These are phyloP conservation scores for Colletotrichum sp. DNA, from an alignment of 2,329 filamentous ascomycete genomes.

Conservation along the genomic window DNA sequence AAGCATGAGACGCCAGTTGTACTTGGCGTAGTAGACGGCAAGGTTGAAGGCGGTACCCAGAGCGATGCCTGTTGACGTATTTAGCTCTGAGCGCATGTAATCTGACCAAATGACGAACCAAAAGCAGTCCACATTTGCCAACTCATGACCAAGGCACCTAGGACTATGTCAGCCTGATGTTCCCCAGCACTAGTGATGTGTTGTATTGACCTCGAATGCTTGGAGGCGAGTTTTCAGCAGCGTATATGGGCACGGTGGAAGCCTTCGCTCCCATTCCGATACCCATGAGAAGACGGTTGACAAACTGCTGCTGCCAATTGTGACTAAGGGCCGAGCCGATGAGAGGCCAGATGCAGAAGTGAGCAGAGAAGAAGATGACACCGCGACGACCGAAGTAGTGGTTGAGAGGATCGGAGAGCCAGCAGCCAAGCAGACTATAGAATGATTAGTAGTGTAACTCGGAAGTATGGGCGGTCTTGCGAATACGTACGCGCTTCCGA, in stretches of 20 bases:
- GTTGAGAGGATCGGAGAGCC: constrained; percentile 71
- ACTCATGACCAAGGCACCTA: constrained; percentile 34
- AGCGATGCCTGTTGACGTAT: constrained; percentile 43
- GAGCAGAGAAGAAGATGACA: constrained; percentile 70
- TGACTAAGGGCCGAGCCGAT: constrained; percentile 70
- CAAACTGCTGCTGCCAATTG: constrained; percentile 70
- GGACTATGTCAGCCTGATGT: constrained; percentile 1
- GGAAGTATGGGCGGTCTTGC: background rate
- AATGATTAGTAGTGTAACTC: constrained; percentile 4
- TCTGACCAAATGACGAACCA: background rate
- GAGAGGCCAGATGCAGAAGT: constrained; percentile 63
- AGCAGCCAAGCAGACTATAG: constrained; percentile 58
- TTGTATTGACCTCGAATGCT: constrained; percentile 60
- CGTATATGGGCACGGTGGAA: constrained; percentile 73
- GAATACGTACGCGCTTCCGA: constrained; percentile 44
- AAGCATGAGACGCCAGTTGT: constrained; percentile 44
- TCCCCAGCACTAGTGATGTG: too few relatives aligned
- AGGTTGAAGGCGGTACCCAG: constrained; percentile 64
- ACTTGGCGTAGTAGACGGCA: constrained; percentile 33
- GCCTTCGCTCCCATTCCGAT: constrained; percentile 73
- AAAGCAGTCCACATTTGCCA: constrained; percentile 64
- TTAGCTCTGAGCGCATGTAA: background rate
- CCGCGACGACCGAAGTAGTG: constrained; percentile 69
- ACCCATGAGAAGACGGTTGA: constrained; percentile 71
- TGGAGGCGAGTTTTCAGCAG: constrained; percentile 74